These are phyloP conservation scores for Monosporascus sp. DNA, from an alignment of 2,329 filamentous ascomycete species.

Conservation along the genomic window DNA sequence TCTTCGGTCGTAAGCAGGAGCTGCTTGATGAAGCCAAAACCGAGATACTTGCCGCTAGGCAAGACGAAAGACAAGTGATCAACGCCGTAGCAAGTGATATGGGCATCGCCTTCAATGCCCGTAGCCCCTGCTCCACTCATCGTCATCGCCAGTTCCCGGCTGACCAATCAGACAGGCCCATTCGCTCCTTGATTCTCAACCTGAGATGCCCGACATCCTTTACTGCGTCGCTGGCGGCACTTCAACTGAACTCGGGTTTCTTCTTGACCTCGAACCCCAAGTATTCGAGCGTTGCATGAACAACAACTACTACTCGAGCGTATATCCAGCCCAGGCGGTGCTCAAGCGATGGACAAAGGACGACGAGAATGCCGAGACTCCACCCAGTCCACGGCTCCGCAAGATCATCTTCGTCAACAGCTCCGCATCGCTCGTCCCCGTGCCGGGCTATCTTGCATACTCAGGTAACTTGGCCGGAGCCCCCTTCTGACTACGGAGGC, in stretches of 20 bases:
- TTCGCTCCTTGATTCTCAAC: constrained; percentile 4
- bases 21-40: not conserved
- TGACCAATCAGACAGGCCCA: not conserved
- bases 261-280: constrained; percentile 14
- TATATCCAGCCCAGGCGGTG: constrained; percentile 13
- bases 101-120: not conserved
- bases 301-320: constrained; percentile 19
- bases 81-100: not conserved
- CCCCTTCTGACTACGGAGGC: not conserved
- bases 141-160: not conserved
- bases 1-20: constrained; percentile 1
- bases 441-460: constrained; percentile 22
- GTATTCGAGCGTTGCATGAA: constrained; percentile 21
- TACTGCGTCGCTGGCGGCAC: constrained; percentile 23
- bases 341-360: constrained; percentile 17
- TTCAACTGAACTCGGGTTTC: constrained; percentile 16
- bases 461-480: constrained; percentile 5
- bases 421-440: constrained; percentile 12
- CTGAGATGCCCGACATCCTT: constrained; percentile 16
- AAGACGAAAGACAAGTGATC: not conserved
- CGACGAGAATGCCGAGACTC: constrained; percentile 6
- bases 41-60: not conserved
- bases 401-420: constrained; percentile 22
- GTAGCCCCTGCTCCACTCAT: not conserved
- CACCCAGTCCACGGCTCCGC: constrained; percentile 6